These are phyloP conservation scores for Strigomonas galati DNA, from an alignment of 208 protist species.

Conservation along the genomic window DNA sequence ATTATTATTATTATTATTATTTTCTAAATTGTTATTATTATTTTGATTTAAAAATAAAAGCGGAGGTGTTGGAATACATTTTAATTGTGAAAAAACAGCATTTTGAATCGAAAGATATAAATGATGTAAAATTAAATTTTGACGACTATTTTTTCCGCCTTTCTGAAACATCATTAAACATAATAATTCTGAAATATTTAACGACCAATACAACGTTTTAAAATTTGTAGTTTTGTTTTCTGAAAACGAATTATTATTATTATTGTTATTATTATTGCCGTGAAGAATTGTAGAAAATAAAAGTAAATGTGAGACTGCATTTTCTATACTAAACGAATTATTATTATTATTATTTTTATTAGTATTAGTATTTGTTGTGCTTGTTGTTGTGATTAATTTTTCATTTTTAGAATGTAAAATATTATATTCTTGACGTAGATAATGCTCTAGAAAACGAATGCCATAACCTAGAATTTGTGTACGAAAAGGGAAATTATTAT, in stretches of 20 bases:
- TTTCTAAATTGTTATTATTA: background rate
- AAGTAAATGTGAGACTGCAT: background rate
- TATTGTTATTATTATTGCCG: background rate
- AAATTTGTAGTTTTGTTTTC: background rate
- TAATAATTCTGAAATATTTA: too few species aligned
- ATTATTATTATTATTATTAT: slow-evolving; percentile 10
- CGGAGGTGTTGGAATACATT: too few species aligned
- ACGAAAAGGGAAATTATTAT: background rate
- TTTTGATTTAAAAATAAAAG: background rate
- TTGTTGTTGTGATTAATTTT: background rate
- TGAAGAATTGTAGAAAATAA: background rate
- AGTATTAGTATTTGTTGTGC: background rate
- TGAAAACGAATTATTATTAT: background rate
- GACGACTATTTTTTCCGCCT: too few species aligned
- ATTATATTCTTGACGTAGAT: slow-evolving; percentile 5
- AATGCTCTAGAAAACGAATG: slow-evolving; percentile 13
- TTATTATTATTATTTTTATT: slow-evolving; percentile 6
- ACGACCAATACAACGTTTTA: background rate
- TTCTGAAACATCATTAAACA: too few species aligned
- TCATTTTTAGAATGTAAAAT: background rate
- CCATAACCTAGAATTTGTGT: slow-evolving; percentile 4
- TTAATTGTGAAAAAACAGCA: too few species aligned
- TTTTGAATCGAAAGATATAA: background rate
- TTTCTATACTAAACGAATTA: background rate
- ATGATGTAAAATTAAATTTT: background rate